A percentile compares a stretch with the other conserved stretches of the same genome.
Evolutionary conservation across 2,329 filamentous ascomycete species (phyloP).

Genomic region (Diaporthe eres): DNA sequence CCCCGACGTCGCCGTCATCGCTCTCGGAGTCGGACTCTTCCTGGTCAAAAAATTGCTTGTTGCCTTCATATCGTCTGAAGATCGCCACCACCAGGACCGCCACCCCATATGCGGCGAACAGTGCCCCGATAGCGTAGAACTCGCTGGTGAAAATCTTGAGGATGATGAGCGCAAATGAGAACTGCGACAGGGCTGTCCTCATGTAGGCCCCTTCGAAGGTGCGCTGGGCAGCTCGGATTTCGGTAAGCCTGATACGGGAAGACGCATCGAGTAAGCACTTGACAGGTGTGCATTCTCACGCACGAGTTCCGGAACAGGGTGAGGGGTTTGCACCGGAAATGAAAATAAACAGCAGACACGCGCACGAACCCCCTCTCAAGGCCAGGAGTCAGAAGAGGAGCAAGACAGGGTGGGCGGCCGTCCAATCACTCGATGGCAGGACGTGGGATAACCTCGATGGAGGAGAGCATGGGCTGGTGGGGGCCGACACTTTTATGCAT

Average conservation of each 20-base stretch:
- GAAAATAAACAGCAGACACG: neutral
- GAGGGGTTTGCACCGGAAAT: neutral
- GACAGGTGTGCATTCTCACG: slow-evolving; percentile 16
- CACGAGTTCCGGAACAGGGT: slow-evolving; percentile 4
- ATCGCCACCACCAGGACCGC: slow-evolving; percentile 86
- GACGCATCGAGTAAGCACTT: slow-evolving; percentile 34
- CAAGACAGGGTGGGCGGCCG: neutral
- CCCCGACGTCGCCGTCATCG: slow-evolving; percentile 44
- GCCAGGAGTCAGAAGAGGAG: neutral
- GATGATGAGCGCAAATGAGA: slow-evolving; percentile 94
- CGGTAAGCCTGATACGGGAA: slow-evolving; percentile 75
- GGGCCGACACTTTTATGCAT: neutral
- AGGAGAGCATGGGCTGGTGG: neutral
- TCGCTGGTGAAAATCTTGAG: slow-evolving; percentile 97
- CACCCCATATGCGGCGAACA: slow-evolving; percentile 93
- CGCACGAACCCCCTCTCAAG: neutral
- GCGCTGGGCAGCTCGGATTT: slow-evolving; percentile 93
- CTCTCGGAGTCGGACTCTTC: slow-evolving; percentile 54
- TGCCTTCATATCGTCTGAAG: slow-evolving; percentile 91
- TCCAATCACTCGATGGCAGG: slow-evolving; percentile 10
- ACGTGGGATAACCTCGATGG: neutral
- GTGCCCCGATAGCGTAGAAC: slow-evolving; percentile 96
- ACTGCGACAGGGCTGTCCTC: slow-evolving; percentile 93
- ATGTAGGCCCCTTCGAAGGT: slow-evolving; percentile 99
- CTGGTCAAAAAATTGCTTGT: slow-evolving; percentile 89